Evolutionary conservation across 495 filamentous ascomycete species (phyloP), one percentile per base, ranked within the genome.

Genomic region (Jackrogersella minutella): DNA sequence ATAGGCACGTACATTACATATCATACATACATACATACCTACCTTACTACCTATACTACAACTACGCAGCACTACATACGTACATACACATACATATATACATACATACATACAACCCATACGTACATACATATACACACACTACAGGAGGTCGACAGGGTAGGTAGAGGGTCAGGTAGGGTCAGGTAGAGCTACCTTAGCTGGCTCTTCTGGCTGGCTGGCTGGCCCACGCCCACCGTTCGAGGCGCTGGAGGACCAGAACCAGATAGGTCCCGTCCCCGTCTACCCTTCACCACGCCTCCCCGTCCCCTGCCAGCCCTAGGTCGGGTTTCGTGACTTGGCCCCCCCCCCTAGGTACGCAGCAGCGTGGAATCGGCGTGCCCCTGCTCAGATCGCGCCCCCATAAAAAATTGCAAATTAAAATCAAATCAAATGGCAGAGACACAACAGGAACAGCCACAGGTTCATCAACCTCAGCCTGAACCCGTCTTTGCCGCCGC

Each of bases 391-490:
- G 66, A 70, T 73, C 66, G 69, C 63, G 64, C 64, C 72, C 72
- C 72, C 72, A 69, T 69, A 68, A 73, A 69, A 65, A 70, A 69
- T 68, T 74, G 69, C 63, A 74, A 74, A 72, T 74, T 72, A 74
- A 74, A 74, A 69, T 74, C 72, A 74, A 74, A 74, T 73, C 69
- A 74, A 73, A 74, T 73, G 72, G 72, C 72, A 74, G 72, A 74
- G 66, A 70, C 67, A 70, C 72, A 69, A 69, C 60, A 73, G 70
- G 64, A 74, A 62, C 72, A 73, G 70, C 72, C 72, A 73, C 72
- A 73, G 72, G 72, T 67, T 74, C 66, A 69, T 69, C 72, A 74
- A 74, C 72, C 72, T 74, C 72, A 72, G 72, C 72, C 72, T 74
- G 72, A 74, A 74, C 72, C 70, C 61, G 72, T 69, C 70, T 65